phyloP scores from a whole-genome alignment of 495 filamentous ascomycete species.

The Poronia punctata region DNA sequence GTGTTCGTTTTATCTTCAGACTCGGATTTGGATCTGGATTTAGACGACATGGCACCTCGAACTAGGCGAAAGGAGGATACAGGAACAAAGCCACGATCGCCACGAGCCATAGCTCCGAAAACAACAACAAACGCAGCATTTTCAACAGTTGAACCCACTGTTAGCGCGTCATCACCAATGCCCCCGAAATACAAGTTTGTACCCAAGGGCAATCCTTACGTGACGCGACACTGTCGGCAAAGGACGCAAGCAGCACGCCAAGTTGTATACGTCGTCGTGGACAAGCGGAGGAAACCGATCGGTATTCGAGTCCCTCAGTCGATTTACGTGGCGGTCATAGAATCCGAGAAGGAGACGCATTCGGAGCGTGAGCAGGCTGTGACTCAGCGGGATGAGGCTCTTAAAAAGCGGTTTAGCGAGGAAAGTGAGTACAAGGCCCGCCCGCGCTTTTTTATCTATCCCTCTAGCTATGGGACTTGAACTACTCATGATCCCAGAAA shows the following conservation, averaged over 20 bases:
- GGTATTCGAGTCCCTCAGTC: conserved; percentile 32
- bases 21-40: too few relatives aligned
- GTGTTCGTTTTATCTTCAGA: too few relatives aligned
- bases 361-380: conserved; percentile 17
- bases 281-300: conserved; percentile 14
- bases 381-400: conserved; percentile 21
- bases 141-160: conserved; percentile 3
- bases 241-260: conserved; percentile 21
- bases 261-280: conserved; percentile 28
- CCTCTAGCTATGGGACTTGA: too few relatives aligned
- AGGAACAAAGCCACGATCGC: not conserved
- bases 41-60: too few relatives aligned
- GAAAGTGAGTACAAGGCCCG: not conserved
- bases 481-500: too few relatives aligned
- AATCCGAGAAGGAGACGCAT: conserved; percentile 20
- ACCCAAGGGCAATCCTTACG: conserved; percentile 31
- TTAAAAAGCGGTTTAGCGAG: conserved; percentile 12
- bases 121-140: not conserved
- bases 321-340: conserved; percentile 21
- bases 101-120: not conserved
- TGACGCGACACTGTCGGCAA: conserved; percentile 32
- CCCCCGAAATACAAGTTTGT: conserved; percentile 31
- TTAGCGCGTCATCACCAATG: conserved; percentile 12
- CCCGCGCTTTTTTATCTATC: not conserved
- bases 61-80: too few relatives aligned